A percentile compares a stretch with the other conserved stretches of the same genome.
Evolutionary conservation across 495 filamentous ascomycete species (phyloP).

Genomic region (Hyaloscypha variabilis): DNA sequence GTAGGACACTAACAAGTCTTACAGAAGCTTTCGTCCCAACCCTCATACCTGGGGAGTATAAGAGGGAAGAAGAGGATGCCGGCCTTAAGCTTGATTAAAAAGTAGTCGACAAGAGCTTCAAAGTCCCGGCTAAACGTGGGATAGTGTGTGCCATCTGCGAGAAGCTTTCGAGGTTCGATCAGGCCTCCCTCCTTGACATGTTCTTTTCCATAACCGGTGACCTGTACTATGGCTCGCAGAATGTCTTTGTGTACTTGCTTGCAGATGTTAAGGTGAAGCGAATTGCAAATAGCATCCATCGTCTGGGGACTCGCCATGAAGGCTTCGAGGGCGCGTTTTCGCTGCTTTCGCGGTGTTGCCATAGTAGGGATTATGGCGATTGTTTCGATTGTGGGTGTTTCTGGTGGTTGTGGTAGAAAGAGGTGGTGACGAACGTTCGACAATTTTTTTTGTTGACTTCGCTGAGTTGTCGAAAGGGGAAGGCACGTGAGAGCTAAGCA

Average conservation of each 20-base stretch:
- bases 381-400: not conserved
- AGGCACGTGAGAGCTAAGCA: not conserved
- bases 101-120: not conserved
- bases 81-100: not conserved
- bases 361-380: too few relatives aligned
- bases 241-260: not conserved
- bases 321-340: not conserved
- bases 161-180: not conserved
- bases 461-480: not conserved
- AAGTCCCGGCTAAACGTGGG: not conserved
- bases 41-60: not conserved
- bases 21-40: not conserved
- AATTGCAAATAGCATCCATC: not conserved
- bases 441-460: not conserved
- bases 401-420: not conserved
- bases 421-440: not conserved
- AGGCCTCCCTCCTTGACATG: not conserved
- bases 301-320: not conserved
- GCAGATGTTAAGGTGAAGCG: not conserved
- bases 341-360: not conserved
- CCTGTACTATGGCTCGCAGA: not conserved
- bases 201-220: conserved; percentile 4
- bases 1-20: too few relatives aligned
- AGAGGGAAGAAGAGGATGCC: not conserved
- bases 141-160: not conserved